phyloP scores from a whole-genome alignment of 163 green algal genomes.

The Prototheca cutis region DNA sequence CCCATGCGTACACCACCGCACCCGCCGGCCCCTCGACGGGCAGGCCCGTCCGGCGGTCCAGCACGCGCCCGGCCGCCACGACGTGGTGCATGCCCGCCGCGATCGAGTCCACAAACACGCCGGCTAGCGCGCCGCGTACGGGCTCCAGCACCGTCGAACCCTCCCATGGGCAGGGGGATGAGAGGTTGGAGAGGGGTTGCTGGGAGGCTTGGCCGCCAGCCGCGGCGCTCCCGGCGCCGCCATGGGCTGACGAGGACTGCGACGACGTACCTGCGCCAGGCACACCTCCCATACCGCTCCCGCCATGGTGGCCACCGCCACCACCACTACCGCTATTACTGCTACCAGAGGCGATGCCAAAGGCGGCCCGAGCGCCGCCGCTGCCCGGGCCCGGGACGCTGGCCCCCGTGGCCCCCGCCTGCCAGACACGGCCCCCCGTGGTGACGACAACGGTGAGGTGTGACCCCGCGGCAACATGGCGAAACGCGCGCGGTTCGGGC shows the following conservation, averaged over 20 bases:
- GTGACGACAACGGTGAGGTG: constrained; percentile 67
- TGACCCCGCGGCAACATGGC: constrained; percentile 54
- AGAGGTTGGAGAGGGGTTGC: neutral
- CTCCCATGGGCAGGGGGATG: constrained; percentile 45
- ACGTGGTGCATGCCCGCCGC: constrained; percentile 64
- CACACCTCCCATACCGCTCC: too few species aligned
- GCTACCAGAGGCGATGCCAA: too few species aligned
- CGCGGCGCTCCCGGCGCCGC: too few species aligned
- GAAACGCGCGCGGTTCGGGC: constrained; percentile 15
- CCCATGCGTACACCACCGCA: constrained; percentile 49
- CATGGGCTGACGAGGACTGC: neutral
- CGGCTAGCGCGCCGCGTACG: constrained; percentile 26
- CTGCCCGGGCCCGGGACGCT: too few species aligned
- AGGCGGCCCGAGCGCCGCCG: too few species aligned
- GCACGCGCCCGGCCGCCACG: constrained; percentile 36
- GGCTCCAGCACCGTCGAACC: constrained; percentile 30
- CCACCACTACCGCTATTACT: too few species aligned
- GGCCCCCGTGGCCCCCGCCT: constrained; percentile 64
- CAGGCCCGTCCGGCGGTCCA: constrained; percentile 20
- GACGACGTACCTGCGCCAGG: too few species aligned
- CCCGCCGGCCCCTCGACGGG: constrained; percentile 9
- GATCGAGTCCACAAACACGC: constrained; percentile 37
- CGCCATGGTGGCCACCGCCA: too few species aligned
- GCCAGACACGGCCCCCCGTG: constrained; percentile 49
- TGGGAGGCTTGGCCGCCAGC: too few species aligned